These are phyloP conservation scores for Aspergillus intermedius DNA, from an alignment of 2,329 filamentous ascomycete species.

Conservation along the genomic window DNA sequence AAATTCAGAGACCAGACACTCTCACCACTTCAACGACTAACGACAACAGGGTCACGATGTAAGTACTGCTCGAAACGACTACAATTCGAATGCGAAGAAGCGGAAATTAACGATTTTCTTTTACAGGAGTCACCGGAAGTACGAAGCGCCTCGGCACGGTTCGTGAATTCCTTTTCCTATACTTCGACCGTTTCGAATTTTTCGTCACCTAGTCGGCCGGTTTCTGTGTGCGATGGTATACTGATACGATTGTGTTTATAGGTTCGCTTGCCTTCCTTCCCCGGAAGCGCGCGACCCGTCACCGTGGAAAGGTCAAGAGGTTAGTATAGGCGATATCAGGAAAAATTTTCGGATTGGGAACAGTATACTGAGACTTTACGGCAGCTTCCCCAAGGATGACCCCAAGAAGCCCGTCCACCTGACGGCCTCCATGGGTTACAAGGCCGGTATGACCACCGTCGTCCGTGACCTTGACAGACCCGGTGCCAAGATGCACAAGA, in stretches of 20 bases:
- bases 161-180: constrained; percentile 69
- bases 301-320: constrained; percentile 98
- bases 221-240: constrained; percentile 21
- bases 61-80: constrained; percentile 19
- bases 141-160: constrained; percentile 91
- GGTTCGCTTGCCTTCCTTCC: constrained; percentile 77
- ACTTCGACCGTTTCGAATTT: constrained; percentile 40
- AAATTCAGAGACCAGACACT: constrained; percentile 33
- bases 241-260: constrained; percentile 26
- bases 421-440: constrained; percentile 97
- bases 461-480: constrained; percentile 98
- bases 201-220: constrained; percentile 11
- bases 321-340: constrained; percentile 45
- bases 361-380: constrained; percentile 24
- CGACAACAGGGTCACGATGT: constrained; percentile 45
- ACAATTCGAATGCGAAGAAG: constrained; percentile 13
- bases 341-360: constrained; percentile 10
- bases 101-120: constrained; percentile 18
- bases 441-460: constrained; percentile 99
- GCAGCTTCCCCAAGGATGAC: constrained; percentile 99
- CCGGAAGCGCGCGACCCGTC: constrained; percentile 85
- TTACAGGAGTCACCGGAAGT: constrained; percentile 56
- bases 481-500: constrained; percentile 99
- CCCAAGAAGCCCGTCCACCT: constrained; percentile 99
- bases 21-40: constrained; percentile 41